These are phyloP conservation scores for Penicillium sp. DNA, from an alignment of 2,329 filamentous ascomycete genomes.

Conservation along the genomic window DNA sequence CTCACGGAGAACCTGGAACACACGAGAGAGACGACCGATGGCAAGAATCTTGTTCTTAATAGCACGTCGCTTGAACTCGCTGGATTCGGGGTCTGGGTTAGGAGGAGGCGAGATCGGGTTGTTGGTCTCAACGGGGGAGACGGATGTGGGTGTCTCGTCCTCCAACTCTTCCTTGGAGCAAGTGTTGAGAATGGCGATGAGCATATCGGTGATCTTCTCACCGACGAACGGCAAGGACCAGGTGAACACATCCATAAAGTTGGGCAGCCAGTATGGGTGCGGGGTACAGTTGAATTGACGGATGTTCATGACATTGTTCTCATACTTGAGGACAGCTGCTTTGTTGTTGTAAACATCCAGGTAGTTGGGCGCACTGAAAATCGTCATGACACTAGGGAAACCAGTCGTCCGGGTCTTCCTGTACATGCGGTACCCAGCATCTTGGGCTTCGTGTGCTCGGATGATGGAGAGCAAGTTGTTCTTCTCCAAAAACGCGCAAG, in stretches of 20 bases:
- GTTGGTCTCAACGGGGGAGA: constrained; percentile 53
- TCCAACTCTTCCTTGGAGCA: constrained; percentile 99
- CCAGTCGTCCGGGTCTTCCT: constrained; percentile 96
- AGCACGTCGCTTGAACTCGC: constrained; percentile 89
- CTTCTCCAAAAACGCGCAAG: constrained; percentile 96
- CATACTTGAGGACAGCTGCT: constrained; percentile 96
- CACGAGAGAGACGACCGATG: constrained; percentile 91
- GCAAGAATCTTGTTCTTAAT: constrained; percentile 99
- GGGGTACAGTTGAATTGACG: constrained; percentile 99
- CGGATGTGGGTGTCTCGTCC: constrained; percentile 77
- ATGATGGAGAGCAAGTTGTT: constrained; percentile 98
- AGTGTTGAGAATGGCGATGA: constrained; percentile 96
- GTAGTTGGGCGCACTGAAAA: constrained; percentile 98
- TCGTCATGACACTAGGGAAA: constrained; percentile 99
- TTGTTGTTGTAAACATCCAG: constrained; percentile 99
- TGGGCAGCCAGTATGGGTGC: constrained; percentile 98
- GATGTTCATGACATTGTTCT: constrained; percentile 99
- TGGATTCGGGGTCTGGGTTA: constrained; percentile 73
- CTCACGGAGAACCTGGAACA: constrained; percentile 97
- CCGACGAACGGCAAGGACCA: constrained; percentile 99
- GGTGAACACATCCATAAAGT: constrained; percentile 99
- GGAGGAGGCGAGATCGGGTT: constrained; percentile 64
- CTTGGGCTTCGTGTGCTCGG: constrained; percentile 95
- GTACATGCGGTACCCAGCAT: constrained; percentile 99
- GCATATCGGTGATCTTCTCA: constrained; percentile 99